Conservation (phyloP, 805 yeast genomes). For the Candida sakaeoensis region DNA sequence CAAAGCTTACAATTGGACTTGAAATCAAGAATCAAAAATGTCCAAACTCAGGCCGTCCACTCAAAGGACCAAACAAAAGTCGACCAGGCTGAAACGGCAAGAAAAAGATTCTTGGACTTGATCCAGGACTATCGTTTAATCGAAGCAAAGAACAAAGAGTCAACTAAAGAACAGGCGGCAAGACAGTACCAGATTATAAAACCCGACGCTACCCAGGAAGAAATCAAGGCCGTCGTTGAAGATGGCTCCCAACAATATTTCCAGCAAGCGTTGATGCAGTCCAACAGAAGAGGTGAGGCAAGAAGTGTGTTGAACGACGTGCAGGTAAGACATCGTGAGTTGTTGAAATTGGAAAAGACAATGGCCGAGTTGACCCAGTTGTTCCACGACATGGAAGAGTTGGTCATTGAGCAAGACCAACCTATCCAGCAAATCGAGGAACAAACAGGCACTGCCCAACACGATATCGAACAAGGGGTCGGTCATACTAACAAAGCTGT, state of each 20-base stretch:
- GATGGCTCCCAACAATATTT: conserved; percentile 88
- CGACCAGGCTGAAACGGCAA: conserved; percentile 86
- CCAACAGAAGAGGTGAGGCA: conserved; percentile 91
- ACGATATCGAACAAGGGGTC: conserved; percentile 88
- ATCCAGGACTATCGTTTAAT: conserved; percentile 84
- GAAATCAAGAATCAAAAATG: conserved; percentile 70
- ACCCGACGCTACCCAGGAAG: conserved; percentile 80
- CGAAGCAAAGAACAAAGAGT: conserved; percentile 82
- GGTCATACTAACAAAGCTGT: conserved; percentile 93
- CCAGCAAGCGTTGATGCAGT: conserved; percentile 84
- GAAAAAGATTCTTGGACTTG: conserved; percentile 77
- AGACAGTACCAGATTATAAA: conserved; percentile 89
- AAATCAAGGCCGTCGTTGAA: conserved; percentile 80
- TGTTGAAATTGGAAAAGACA: conserved; percentile 89
- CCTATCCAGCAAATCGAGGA: conserved; percentile 79
- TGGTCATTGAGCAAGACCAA: conserved; percentile 93
- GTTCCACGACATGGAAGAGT: conserved; percentile 92
- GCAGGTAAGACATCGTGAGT: conserved; percentile 91
- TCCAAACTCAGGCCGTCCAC: conserved; percentile 64
- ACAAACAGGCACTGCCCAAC: conserved; percentile 78
- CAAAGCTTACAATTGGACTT: conserved; percentile 71
- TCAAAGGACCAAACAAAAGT: conserved; percentile 68
- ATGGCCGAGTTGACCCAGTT: conserved; percentile 94
- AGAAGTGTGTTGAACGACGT: conserved; percentile 93
- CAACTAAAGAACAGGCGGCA: conserved; percentile 82